Evolutionary conservation across 768 basidiomycete genomes (phyloP).

Genomic region (Auriculariales sp.): DNA sequence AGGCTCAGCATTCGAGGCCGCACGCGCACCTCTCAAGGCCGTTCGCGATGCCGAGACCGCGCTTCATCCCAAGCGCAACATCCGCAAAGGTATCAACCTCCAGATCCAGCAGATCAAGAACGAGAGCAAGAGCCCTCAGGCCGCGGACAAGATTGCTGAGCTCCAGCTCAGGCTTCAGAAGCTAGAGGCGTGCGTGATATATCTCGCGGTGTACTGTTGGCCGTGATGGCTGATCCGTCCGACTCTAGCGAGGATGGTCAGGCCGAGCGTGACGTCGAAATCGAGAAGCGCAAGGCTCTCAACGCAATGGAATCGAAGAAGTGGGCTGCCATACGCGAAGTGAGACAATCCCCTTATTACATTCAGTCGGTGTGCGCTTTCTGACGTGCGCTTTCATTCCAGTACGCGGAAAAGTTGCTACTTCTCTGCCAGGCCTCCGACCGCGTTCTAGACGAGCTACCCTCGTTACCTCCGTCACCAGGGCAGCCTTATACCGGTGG

Average conservation of each 20-base stretch:
- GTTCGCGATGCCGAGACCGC: constrained; percentile 55
- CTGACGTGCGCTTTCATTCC: not conserved
- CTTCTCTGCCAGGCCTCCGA: constrained; percentile 58
- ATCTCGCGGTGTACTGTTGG: not conserved
- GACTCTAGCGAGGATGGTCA: constrained; percentile 32
- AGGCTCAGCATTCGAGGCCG: constrained; percentile 43
- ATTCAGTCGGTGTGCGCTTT: constrained; percentile 3
- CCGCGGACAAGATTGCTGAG: constrained; percentile 55
- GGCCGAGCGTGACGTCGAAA: constrained; percentile 53
- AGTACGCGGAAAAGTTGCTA: constrained; percentile 75
- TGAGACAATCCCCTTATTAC: constrained; percentile 15
- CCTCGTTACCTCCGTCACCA: constrained; percentile 47
- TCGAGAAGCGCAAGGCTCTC: constrained; percentile 63
- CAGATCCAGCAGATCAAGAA: constrained; percentile 57
- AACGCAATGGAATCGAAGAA: constrained; percentile 61
- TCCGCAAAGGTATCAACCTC: constrained; percentile 38
- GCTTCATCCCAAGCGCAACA: constrained; percentile 45
- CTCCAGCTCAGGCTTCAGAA: constrained; percentile 55
- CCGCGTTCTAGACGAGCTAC: constrained; percentile 47
- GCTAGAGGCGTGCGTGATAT: constrained; percentile 31
- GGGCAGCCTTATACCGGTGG: constrained; percentile 44
- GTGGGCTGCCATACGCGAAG: constrained; percentile 76
- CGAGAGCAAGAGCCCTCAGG: constrained; percentile 40
- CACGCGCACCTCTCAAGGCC: constrained; percentile 53
- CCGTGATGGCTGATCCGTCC: not conserved